Evolutionary conservation across 2,329 filamentous ascomycete species (phyloP).

Genomic region (Fusarium napiforme): DNA sequence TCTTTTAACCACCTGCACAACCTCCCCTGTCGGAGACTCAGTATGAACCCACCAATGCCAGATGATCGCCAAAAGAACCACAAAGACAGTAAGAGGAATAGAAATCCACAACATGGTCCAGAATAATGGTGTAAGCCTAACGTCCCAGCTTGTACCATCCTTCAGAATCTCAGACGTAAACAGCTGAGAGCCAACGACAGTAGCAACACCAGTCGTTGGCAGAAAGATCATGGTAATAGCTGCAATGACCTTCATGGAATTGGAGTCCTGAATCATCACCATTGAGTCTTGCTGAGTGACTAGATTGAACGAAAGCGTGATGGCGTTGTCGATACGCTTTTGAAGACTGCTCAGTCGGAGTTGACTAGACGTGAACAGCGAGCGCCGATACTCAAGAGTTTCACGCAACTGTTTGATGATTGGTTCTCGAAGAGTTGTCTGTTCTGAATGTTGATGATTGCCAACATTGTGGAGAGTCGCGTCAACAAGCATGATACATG

Average conservation of each 20-base stretch:
- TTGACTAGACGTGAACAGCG: slow-evolving; percentile 51
- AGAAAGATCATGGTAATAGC: slow-evolving; percentile 53
- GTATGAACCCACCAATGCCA: slow-evolving; percentile 47
- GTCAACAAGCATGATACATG: slow-evolving; percentile 43
- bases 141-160: slow-evolving; percentile 37
- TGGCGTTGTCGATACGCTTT: slow-evolving; percentile 50
- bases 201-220: slow-evolving; percentile 51
- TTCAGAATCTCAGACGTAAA: slow-evolving; percentile 36
- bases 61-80: slow-evolving; percentile 38
- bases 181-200: slow-evolving; percentile 46
- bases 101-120: slow-evolving; percentile 48
- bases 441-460: slow-evolving; percentile 3
- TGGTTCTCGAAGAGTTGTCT: slow-evolving; percentile 5
- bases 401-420: slow-evolving; percentile 44
- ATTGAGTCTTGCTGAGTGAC: slow-evolving; percentile 52
- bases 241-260: slow-evolving; percentile 53
- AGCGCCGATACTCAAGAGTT: slow-evolving; percentile 46
- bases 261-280: slow-evolving; percentile 50
- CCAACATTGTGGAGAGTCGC: slow-evolving; percentile 28
- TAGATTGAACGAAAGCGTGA: slow-evolving; percentile 51
- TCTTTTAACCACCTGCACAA: slow-evolving; percentile 36
- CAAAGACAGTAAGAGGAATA: slow-evolving; percentile 44
- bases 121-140: slow-evolving; percentile 43
- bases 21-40: slow-evolving; percentile 35
- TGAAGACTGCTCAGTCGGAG: slow-evolving; percentile 50